Evolutionary conservation across 164 flowering plant genomes (phyloP).

Genomic region (Umbilicus rupestris): DNA sequence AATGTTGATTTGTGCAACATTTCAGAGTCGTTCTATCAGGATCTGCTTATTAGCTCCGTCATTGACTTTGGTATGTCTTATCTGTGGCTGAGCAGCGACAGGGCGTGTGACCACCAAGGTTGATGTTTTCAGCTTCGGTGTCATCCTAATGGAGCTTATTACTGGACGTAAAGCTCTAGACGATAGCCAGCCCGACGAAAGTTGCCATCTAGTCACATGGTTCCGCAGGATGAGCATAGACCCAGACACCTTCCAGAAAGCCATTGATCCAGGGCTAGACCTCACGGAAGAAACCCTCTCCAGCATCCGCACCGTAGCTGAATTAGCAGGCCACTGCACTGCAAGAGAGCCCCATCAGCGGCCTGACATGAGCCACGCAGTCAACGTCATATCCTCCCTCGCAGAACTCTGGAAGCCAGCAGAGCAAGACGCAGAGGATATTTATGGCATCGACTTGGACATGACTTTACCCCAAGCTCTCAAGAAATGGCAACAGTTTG

Average conservation of each 20-base stretch:
- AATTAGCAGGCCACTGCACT: conserved; percentile 91
- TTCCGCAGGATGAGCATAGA: conserved; percentile 60
- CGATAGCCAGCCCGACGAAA: conserved; percentile 65
- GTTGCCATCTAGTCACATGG: conserved; percentile 82
- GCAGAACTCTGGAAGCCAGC: conserved; percentile 80
- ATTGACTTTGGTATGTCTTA: neutral
- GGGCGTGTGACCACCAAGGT: conserved; percentile 84
- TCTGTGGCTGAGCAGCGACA: conserved; percentile 57
- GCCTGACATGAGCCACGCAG: conserved; percentile 90
- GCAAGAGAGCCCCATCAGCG: conserved; percentile 83
- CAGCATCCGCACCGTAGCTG: conserved; percentile 57
- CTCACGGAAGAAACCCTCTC: conserved; percentile 50
- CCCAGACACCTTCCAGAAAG: conserved; percentile 50
- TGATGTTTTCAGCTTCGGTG: conserved; percentile 91
- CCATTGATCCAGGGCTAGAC: conserved; percentile 55
- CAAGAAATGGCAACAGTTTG: conserved; percentile 76
- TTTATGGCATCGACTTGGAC: conserved; percentile 53
- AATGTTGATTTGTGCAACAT: neutral
- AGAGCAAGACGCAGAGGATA: conserved; percentile 47
- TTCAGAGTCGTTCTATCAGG: neutral
- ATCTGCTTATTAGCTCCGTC: neutral
- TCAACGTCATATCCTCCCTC: conserved; percentile 69
- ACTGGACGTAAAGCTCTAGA: conserved; percentile 81
- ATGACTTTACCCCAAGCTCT: conserved; percentile 63
- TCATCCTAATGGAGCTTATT: conserved; percentile 82